Percentiles rank a stretch among this genome's conserved stretches.
Evolutionary conservation across 257 asterid species (phyloP).

Genomic region (Solanum piurae): DNA sequence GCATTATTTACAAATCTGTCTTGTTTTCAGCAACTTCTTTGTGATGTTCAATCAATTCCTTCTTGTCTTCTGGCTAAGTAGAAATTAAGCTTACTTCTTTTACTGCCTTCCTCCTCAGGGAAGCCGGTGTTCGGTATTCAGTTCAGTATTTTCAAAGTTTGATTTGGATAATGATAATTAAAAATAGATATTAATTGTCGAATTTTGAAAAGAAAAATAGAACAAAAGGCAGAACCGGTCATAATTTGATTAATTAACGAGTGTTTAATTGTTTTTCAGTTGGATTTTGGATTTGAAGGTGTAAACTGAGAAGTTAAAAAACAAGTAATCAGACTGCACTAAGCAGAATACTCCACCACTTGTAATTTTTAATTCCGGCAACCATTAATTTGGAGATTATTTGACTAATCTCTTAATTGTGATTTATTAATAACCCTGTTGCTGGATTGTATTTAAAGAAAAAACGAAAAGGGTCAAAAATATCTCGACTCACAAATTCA

Average conservation of each 20-base stretch:
- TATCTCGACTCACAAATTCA: too few species aligned
- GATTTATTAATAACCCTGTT: neutral
- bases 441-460: too few species aligned
- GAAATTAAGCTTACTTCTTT: neutral
- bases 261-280: neutral
- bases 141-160: neutral
- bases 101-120: neutral
- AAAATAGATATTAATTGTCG: neutral
- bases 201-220: too few species aligned
- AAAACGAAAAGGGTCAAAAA: too few species aligned
- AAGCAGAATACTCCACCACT: neutral
- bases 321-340: too few species aligned
- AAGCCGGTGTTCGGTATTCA: neutral
- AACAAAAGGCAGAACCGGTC: neutral
- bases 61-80: neutral
- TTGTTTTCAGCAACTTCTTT: neutral
- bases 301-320: neutral
- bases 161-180: rapidly evolving
- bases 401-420: neutral
- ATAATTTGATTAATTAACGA: neutral
- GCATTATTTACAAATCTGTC: neutral
- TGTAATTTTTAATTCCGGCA: neutral
- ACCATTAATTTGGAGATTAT: neutral
- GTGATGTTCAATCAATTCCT: neutral
- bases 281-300: neutral